Conservation (phyloP, 805 yeast genomes). For the Saccharomyces eubayanus region DNA sequence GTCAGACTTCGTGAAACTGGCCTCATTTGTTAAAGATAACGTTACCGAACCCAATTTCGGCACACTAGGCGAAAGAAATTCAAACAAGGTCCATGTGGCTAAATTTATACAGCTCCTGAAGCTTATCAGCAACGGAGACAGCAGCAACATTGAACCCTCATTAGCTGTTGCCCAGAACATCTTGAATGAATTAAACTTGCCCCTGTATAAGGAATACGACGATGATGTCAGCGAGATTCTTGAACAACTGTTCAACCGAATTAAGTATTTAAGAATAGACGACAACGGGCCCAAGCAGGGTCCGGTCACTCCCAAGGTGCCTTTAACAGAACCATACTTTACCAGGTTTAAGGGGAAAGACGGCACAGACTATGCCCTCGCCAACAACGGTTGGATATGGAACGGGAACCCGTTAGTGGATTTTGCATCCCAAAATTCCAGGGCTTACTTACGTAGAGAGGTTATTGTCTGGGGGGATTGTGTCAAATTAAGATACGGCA, state of each 20-base stretch:
- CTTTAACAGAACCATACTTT: conserved; percentile 81
- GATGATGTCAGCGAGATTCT: conserved; percentile 58
- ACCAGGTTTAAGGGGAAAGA: conserved; percentile 50
- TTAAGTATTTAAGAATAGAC: conserved; percentile 68
- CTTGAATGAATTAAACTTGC: conserved; percentile 69
- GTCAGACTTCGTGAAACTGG: conserved; percentile 36
- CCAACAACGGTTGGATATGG: conserved; percentile 99
- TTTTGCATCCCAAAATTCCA: conserved; percentile 74
- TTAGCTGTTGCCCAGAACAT: conserved; percentile 38
- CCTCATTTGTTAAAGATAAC: conserved; percentile 38
- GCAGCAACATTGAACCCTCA: neutral
- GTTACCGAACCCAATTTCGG: conserved; percentile 38
- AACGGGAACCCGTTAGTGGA: conserved; percentile 89
- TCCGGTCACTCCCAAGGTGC: conserved; percentile 44
- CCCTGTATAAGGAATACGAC: conserved; percentile 66
- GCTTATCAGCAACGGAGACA: conserved; percentile 23
- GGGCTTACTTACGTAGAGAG: conserved; percentile 81
- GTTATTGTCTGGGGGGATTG: conserved; percentile 98
- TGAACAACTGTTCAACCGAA: conserved; percentile 66
- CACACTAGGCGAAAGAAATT: conserved; percentile 38
- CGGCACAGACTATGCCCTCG: conserved; percentile 63
- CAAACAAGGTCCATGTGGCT: conserved; percentile 44
- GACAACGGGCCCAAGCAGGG: conserved; percentile 78
- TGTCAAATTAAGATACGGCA: conserved; percentile 83
- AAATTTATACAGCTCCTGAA: conserved; percentile 48